Evolutionary conservation across 1,139 yeast genomes (phyloP), one percentile per base, ranked within the genome.

Genomic region (Suhomyces yuchorum): DNA sequence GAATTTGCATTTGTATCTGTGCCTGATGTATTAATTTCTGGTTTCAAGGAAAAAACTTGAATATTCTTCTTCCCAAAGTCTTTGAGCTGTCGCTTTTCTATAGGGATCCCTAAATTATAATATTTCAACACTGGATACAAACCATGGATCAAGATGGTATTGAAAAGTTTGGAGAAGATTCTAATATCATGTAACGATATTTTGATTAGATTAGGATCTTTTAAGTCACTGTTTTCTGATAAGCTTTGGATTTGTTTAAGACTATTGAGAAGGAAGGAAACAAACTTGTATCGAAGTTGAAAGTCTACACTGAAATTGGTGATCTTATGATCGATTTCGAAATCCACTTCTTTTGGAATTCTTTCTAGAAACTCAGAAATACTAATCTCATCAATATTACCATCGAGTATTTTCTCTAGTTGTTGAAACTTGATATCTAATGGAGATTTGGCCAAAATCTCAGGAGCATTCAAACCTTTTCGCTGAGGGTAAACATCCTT

Each of bases 181-280:
- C 84, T 85, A 73, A 92, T 82, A 61, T 92, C 98, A 59, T 89
- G 92, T 9, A 92, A 71, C 0, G 97, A 88, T 14, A 92, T 85
- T 7, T 86, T 73, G 17, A 92, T 78, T 44, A 87, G 62, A 41
- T 78, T 65, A 6, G 73, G 60, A 44, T 72, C 62, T 43, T 28
- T 53, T 32, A 48, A 55, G 14, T 43, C 49, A 19, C 43, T 47
- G 40, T 46, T 44, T 53, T 57, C 46, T 5, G 52, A 43, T 4
- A 42, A 37, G 14, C n/a, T 28, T 28, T 48, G 52, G 22, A 80
- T 71, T 24, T 67, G 56, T 3, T 60, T 41, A n/a, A 78, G 56
- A 36, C 59, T 56, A 18, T 65, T 60, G n/a, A 77, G 59, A 18
- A 76, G 57, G 41, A 46, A 49, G 8, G 62, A 61, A 2, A 71